Evolutionary conservation across 2,329 filamentous ascomycete species (phyloP), one percentile per base, ranked within the genome.

Genomic region (Colletotrichum sp.): DNA sequence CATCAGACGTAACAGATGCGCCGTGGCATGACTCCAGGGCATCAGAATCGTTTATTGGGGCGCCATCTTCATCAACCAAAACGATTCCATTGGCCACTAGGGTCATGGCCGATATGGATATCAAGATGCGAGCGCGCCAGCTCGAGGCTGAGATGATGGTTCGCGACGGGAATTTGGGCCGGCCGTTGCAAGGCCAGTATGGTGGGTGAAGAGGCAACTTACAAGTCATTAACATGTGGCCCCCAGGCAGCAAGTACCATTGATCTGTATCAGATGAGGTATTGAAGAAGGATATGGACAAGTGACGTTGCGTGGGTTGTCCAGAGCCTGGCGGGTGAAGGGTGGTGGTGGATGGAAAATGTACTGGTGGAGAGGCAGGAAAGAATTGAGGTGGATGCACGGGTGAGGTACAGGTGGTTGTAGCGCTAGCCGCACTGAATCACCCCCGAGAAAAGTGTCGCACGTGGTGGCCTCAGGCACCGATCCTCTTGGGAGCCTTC

Each of bases 161-260:
- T 79, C 81, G 80, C 81, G 82, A 82, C 81, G 83, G 71, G 61
- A 55, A 83, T 82, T 78, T 78, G 80, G 81, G 80, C 66, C 81
- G 79, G 80, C 82, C 81, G 79, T 81, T 79, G 80, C 79, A 80
- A 79, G 77, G 79, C 80, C 77, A 79, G 78, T 63, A 66, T 74
- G 77, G 73, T 75, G 73, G 79, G 78, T 79, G 79, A 79, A 72
- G 78, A 80, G 79, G 76, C 14, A 76, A 89, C 88, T 87, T 85
- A 89, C 88, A 86, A 87, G 84, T 87, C 86, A 89, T 88, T 82
- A 86, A 87, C 82, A 80, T 82, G 85, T 81, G 81, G 81, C 82
- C 80, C 79, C 81, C 82, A 85, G 83, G 83, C 82, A 84, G 81
- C 81, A 80, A 74, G 76, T 79, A 77, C 52, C 65, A 71, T 71